Evolutionary conservation across 306 rosid genomes (phyloP), one percentile per base, ranked within the genome.

Genomic region (Prunus armeniaca): DNA sequence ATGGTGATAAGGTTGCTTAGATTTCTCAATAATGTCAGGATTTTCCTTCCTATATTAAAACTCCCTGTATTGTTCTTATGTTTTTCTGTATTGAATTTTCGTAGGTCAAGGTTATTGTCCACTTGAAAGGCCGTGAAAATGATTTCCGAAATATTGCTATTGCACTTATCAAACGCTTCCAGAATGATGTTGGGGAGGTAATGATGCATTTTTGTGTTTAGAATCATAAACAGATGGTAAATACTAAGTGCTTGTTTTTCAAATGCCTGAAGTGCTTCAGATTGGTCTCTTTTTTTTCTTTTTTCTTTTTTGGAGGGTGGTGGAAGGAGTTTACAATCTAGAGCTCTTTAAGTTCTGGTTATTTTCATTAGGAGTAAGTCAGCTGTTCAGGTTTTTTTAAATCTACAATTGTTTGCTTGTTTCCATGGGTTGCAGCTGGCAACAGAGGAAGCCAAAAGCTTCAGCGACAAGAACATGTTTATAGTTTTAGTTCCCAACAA

Each of bases 121-220:
- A 89, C 89, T 88, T 96, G 77, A 96, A 96, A 83, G 99, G 99
- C 54, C 98, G 99, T 74, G 93, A 96, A 86, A 92, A 93, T 46
- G 98, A 91, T 79, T 96, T 96, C 86, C 91, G 96, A 75, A 93
- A 96, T 82, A 89, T 76, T 10, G 99, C 99, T n/a, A 86, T 92
- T 18, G 94, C 82, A 89, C 97, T 96, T 72, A 69, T 96, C 83
- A 91, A 49, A 86, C 93, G 98, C 38, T 96, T 96, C 72, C 99
- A 89, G 82, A 84, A 84, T 73, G 99, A 92, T 75, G 75, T 96
- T 70, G 99, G 99, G 78, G 96, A 96, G 99, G 99, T 96, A 89
- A 57, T 72, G 50, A 66, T 47, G 27, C 46, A 24, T 25, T 13
- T 46, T n/a, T 55, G 13, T 76, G 12, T 64, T 49, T 61, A 24